Evolutionary conservation across 1,284 basidiomycete genomes (phyloP), one percentile per base, ranked within the genome.

Genomic region (Trametes versicolor): DNA sequence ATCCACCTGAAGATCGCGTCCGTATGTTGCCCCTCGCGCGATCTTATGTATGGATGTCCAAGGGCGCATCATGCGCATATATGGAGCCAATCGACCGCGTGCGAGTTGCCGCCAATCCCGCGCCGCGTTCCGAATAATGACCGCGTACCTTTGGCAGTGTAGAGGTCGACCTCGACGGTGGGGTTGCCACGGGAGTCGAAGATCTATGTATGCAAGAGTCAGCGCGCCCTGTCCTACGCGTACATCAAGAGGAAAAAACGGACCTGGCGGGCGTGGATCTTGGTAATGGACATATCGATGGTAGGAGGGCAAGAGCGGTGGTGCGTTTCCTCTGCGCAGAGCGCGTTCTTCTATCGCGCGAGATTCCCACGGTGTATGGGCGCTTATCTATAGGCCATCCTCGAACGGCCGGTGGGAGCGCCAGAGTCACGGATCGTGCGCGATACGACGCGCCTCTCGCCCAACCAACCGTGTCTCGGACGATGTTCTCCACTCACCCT

Each of bases 141-240:
- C 51, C 61, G 63, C 68, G 65, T 75, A 92, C 94, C 93, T 84
- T 95, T 95, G 51, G 78, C 89, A 70, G 96, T 98, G 86, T 85
- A 79, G 75, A 98, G 83, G 80, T 98, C 97, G 78, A 98, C 96
- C 84, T 97, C 95, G 80, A 98, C 94, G 76, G 95, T 96, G 73
- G 95, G 94, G 87, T 97, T 96, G 72, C 95, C 95, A 78, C 95
- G 93, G 77, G 95, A 97, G 87, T 97, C 95, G 79, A 97, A 97
- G 88, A 97, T 97, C 94, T 97, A 75, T n/a, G 63, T 52, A 87
- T 95, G 94, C 91, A 95, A 73, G 59, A 62, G 47, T 52, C 47
- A 62, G 60, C 51, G n/a, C 12, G 7, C 37, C 15, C 47, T 48
- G 49, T 27, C 23, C 54, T 32, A n/a, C n/a, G 58, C 34, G 21